These are phyloP conservation scores for Nicotiana attenuata DNA, from an alignment of 257 asterid species.

Conservation along the genomic window DNA sequence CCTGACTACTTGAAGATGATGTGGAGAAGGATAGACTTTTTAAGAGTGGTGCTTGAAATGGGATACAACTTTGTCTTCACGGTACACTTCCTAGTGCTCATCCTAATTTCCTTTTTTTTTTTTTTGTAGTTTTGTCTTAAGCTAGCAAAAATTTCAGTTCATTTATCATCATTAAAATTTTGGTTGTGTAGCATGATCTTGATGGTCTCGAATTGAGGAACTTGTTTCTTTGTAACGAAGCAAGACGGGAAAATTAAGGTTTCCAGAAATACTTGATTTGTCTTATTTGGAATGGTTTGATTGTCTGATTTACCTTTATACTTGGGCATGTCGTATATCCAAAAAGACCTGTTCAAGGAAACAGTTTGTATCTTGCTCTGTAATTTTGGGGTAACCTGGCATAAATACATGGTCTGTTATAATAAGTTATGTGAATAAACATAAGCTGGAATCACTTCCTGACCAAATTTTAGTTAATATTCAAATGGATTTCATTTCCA, in stretches of 20 bases:
- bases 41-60: slow-evolving; percentile 32
- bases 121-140: background rate
- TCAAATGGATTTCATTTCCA: background rate
- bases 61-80: slow-evolving; percentile 55
- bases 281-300: background rate
- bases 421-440: background rate
- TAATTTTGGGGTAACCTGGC: background rate
- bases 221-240: background rate
- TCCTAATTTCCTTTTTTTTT: background rate
- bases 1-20: slow-evolving; percentile 41
- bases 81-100: slow-evolving; percentile 15
- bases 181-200: slow-evolving; percentile 2
- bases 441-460: background rate
- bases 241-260: background rate
- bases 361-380: background rate
- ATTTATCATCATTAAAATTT: background rate
- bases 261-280: background rate
- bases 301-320: background rate
- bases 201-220: slow-evolving; percentile 21
- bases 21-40: slow-evolving; percentile 52
- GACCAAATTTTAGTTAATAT: background rate
- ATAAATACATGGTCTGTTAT: background rate
- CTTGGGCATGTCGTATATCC: background rate
- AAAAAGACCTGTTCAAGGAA: background rate
- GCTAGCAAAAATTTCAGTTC: background rate